Evolutionary conservation across 352 stramenopile species (phyloP).

Genomic region (Pythium diclinum): DNA sequence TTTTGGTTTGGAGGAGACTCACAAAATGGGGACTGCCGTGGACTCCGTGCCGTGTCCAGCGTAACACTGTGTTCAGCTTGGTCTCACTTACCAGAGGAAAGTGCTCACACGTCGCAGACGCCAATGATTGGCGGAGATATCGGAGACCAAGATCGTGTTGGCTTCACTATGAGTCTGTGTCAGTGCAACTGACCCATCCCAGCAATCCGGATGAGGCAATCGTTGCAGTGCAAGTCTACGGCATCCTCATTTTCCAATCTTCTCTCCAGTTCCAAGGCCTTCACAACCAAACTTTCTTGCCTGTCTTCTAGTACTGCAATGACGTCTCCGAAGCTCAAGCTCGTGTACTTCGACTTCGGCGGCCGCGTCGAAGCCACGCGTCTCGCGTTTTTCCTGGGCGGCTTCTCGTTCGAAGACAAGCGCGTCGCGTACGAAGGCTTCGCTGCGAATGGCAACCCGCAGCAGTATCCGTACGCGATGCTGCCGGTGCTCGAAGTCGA

Average conservation of each 20-base stretch:
- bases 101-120: background rate
- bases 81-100: background rate
- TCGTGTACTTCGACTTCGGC: slow-evolving; percentile 36
- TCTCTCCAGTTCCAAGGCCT: too few species aligned
- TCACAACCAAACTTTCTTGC: background rate
- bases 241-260: too few species aligned
- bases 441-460: background rate
- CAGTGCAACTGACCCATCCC: background rate
- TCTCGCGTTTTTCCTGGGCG: slow-evolving; percentile 23
- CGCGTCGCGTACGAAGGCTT: slow-evolving; percentile 27
- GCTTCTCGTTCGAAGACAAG: slow-evolving; percentile 34
- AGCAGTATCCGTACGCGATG: slow-evolving; percentile 29
- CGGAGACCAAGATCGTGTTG: background rate
- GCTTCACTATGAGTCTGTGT: background rate
- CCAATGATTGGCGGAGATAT: background rate
- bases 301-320: background rate
- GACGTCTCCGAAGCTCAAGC: slow-evolving; percentile 12
- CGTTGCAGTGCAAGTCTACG: background rate
- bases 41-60: too few species aligned
- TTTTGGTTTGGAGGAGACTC: background rate
- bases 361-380: slow-evolving; percentile 31
- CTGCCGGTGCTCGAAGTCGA: slow-evolving; percentile 33
- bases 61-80: background rate
- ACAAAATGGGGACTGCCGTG: background rate
- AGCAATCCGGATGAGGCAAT: background rate